These are phyloP conservation scores for Penicillium sp. DNA, from an alignment of 2,329 filamentous ascomycete species.

Conservation along the genomic window DNA sequence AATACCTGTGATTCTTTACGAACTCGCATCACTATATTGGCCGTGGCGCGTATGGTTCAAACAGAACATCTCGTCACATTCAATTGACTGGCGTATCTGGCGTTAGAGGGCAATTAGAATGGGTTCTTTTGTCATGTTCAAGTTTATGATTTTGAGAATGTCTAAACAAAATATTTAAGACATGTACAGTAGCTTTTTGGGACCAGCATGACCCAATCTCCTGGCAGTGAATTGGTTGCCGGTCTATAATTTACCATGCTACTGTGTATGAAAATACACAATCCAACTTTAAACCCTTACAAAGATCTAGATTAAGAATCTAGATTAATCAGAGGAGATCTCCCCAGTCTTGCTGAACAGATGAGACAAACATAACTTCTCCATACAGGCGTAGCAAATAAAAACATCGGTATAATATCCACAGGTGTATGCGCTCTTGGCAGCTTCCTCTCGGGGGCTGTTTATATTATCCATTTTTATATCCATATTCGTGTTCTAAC, in stretches of 20 bases:
- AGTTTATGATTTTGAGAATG: neutral
- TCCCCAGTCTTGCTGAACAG: neutral
- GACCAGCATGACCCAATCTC: neutral
- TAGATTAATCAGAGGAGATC: neutral
- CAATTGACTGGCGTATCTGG: conserved; percentile 30
- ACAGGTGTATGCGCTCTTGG: neutral
- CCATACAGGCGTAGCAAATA: neutral
- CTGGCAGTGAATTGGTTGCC: too few species aligned
- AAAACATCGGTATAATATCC: neutral
- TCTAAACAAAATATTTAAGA: neutral
- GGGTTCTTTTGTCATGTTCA: conserved; percentile 23
- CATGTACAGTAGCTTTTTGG: neutral
- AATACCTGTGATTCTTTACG: conserved; percentile 64
- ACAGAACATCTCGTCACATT: conserved; percentile 17
- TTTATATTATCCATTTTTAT: neutral
- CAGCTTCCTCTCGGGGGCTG: neutral
- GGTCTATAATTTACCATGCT: neutral
- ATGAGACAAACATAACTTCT: neutral
- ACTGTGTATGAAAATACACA: neutral
- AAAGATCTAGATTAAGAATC: neutral
- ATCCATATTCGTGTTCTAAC: neutral
- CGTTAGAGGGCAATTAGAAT: conserved; percentile 27
- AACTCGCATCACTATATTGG: conserved; percentile 19
- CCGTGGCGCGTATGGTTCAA: conserved; percentile 16
- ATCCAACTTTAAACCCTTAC: neutral